A percentile compares a stretch with the other conserved stretches of the same genome.
phyloP scores from a whole-genome alignment of 2,329 filamentous ascomycete genomes.

The Curvularia verruculosa region DNA sequence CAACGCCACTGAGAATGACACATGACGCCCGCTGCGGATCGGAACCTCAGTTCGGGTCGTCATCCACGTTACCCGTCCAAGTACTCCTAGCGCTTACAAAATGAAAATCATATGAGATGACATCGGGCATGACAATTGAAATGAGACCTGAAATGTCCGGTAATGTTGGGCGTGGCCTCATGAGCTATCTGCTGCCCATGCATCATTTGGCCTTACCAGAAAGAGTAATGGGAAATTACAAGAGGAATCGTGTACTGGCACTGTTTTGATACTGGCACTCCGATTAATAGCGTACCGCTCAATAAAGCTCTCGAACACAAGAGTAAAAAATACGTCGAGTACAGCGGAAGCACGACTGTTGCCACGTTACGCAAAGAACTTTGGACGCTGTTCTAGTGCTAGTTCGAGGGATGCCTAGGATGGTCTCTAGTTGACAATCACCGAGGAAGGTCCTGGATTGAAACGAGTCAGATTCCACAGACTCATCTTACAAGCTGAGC shows the following conservation, averaged over 20 bases:
- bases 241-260: neutral
- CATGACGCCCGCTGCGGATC: slow-evolving; percentile 1
- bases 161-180: neutral
- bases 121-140: neutral
- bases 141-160: neutral
- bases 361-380: neutral
- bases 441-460: too few relatives aligned
- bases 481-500: neutral
- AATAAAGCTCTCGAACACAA: neutral
- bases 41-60: neutral
- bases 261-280: neutral
- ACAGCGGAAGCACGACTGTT: neutral
- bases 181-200: neutral
- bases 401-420: neutral
- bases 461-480: neutral
- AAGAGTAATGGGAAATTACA: neutral
- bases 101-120: too few relatives aligned
- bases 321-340: neutral
- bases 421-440: neutral
- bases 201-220: slow-evolving; percentile 1
- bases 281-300: neutral
- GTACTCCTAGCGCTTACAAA: neutral
- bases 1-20: slow-evolving; percentile 16
- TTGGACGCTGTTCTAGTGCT: neutral
- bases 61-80: neutral